phyloP scores from a whole-genome alignment of 1,139 yeast species.

The Chernovozyma sophiae-reginae region DNA sequence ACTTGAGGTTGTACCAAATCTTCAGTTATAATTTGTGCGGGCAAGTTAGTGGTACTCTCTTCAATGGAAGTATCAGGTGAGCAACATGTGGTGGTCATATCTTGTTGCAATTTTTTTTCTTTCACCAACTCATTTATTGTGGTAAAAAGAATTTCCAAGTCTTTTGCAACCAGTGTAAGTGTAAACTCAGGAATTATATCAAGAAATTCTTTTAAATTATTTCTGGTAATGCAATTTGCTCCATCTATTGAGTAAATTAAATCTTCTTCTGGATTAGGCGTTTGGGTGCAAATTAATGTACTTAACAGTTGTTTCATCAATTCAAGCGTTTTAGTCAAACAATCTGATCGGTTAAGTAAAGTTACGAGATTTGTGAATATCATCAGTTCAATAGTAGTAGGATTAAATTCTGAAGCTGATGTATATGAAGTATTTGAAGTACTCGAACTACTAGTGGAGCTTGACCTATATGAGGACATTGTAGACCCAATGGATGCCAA shows the following conservation, averaged over 20 bases:
- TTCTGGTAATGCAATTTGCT: background rate
- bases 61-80: background rate
- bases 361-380: background rate
- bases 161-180: background rate
- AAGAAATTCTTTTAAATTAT: background rate
- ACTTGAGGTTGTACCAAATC: background rate
- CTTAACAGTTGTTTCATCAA: background rate
- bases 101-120: background rate
- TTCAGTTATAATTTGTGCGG: background rate
- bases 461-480: background rate
- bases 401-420: background rate
- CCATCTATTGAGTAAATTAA: background rate
- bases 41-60: background rate
- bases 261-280: background rate
- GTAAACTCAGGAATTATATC: constrained; percentile 1
- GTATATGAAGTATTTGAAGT: background rate
- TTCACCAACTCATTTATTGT: background rate
- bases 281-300: background rate
- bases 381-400: background rate
- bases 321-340: background rate
- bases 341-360: background rate
- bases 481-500: background rate
- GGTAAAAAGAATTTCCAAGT: background rate
- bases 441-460: background rate
- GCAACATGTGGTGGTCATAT: background rate